phyloP scores from a whole-genome alignment of 495 filamentous ascomycete species.

The Cenococcum geophilum region DNA sequence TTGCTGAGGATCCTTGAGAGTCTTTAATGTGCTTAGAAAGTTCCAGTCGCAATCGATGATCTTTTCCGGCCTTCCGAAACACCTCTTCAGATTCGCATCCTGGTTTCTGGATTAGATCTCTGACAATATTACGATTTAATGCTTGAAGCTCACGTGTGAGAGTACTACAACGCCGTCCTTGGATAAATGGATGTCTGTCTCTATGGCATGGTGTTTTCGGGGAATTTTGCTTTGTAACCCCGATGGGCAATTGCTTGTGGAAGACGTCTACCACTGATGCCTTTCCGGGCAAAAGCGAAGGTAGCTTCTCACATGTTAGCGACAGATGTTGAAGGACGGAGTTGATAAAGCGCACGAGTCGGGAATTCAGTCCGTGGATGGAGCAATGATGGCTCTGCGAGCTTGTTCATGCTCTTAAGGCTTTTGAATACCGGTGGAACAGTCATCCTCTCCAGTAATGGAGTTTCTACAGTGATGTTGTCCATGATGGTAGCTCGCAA shows the following conservation, averaged over 20 bases:
- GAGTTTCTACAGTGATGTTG: slow-evolving; percentile 14
- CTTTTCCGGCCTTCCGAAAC: slow-evolving; percentile 64
- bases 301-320: slow-evolving; percentile 28
- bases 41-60: slow-evolving; percentile 71
- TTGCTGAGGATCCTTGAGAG: slow-evolving; percentile 59
- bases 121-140: neutral
- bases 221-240: slow-evolving; percentile 70
- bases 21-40: slow-evolving; percentile 62
- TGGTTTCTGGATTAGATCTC: slow-evolving; percentile 36
- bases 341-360: slow-evolving; percentile 10
- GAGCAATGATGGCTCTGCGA: slow-evolving; percentile 2
- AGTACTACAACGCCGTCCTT: slow-evolving; percentile 80
- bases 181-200: slow-evolving; percentile 81
- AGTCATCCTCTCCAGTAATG: slow-evolving; percentile 20
- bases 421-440: slow-evolving; percentile 21
- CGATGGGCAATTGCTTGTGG: slow-evolving; percentile 83
- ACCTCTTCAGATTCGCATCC: slow-evolving; percentile 70
- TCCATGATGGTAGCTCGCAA: neutral
- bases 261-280: slow-evolving; percentile 36
- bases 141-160: slow-evolving; percentile 58
- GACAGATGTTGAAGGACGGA: neutral
- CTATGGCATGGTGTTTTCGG: slow-evolving; percentile 89
- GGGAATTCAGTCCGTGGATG: slow-evolving; percentile 22
- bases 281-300: slow-evolving; percentile 32
- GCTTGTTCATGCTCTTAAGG: neutral